Conservation (phyloP, 176 grass and related monocot genomes). For the Bromus sterilis region DNA sequence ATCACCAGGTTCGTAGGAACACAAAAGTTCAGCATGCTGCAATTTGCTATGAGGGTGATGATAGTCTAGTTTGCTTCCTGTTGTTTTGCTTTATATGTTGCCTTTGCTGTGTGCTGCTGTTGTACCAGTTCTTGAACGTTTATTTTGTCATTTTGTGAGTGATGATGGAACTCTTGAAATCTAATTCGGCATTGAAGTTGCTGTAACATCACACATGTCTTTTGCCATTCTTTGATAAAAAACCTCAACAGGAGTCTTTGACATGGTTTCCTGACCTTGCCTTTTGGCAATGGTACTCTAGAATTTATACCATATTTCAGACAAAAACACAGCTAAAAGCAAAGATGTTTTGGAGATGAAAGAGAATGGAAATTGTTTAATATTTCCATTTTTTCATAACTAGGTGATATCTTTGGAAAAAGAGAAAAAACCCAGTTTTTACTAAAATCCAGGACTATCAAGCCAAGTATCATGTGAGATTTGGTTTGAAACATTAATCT, state of each 20-base stretch:
- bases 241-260: background rate
- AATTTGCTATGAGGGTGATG: constrained; percentile 5
- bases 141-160: background rate
- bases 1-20: constrained; percentile 65
- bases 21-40: background rate
- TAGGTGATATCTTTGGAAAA: background rate
- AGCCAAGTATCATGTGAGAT: background rate
- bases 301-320: background rate
- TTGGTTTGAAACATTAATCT: background rate
- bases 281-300: background rate
- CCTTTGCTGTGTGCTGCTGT: background rate
- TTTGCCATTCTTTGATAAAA: background rate
- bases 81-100: constrained; percentile 5
- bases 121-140: background rate
- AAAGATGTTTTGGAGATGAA: background rate
- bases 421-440: background rate
- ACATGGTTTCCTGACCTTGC: background rate
- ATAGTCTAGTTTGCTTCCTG: background rate
- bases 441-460: background rate
- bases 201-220: background rate
- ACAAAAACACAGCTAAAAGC: background rate
- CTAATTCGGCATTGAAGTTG: background rate
- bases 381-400: too few species aligned
- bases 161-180: background rate
- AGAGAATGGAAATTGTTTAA: too few species aligned